Evolutionary conservation across 768 basidiomycete species (phyloP).

Genomic region (Boletus barrowsii): DNA sequence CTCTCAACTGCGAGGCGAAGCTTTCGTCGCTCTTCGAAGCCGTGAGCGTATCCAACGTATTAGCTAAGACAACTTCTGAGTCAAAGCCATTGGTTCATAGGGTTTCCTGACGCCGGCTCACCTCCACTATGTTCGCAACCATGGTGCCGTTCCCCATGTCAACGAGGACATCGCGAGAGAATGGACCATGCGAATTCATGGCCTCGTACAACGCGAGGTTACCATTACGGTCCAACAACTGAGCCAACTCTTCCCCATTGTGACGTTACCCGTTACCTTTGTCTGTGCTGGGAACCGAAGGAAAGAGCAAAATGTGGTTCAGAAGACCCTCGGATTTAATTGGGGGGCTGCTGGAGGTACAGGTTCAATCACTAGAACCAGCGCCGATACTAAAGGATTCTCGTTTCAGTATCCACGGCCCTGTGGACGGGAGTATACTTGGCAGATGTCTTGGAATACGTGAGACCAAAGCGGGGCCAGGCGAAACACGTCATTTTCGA

Average conservation of each 20-base stretch:
- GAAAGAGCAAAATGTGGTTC: conserved; percentile 63
- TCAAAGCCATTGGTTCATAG: conserved; percentile 7
- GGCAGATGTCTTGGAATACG: conserved; percentile 48
- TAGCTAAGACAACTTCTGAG: neutral
- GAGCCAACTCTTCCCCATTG: conserved; percentile 42
- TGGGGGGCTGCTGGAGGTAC: conserved; percentile 51
- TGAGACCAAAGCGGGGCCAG: conserved; percentile 34
- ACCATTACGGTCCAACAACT: conserved; percentile 46
- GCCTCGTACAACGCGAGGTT: conserved; percentile 36
- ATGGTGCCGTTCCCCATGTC: conserved; percentile 55
- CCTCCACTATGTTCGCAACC: conserved; percentile 60
- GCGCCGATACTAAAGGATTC: neutral
- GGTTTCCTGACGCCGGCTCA: conserved; percentile 56
- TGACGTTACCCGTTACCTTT: conserved; percentile 59
- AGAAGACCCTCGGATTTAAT: conserved; percentile 52
- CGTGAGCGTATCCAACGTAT: conserved; percentile 18
- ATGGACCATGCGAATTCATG: conserved; percentile 45
- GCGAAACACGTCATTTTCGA: conserved; percentile 59
- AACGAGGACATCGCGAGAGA: conserved; percentile 31
- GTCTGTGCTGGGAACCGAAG: conserved; percentile 65
- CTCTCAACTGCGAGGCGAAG: conserved; percentile 56
- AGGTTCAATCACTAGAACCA: neutral
- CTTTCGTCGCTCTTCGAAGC: conserved; percentile 42
- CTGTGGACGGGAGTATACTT: conserved; percentile 61
- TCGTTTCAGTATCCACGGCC: conserved; percentile 42